Evolutionary conservation across 306 rosid genomes (phyloP).

Genomic region (Vigna radiata): DNA sequence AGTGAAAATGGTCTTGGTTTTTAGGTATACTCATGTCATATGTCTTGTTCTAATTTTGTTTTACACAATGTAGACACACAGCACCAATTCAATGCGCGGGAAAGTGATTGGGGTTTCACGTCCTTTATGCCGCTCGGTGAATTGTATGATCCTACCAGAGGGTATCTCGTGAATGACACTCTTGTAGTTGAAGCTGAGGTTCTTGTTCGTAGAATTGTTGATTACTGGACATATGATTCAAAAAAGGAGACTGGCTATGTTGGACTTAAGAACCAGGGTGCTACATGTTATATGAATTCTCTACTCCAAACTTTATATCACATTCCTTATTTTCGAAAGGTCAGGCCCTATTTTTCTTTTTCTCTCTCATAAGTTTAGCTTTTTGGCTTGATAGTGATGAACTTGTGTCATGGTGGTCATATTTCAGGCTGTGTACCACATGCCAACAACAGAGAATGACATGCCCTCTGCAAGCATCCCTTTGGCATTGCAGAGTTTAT

Average conservation of each 20-base stretch:
- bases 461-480: conserved; percentile 91
- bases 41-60: conserved; percentile 42
- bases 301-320: conserved; percentile 88
- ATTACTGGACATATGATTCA: conserved; percentile 87
- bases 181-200: conserved; percentile 85
- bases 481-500: conserved; percentile 85
- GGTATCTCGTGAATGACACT: conserved; percentile 80
- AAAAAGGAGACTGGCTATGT: conserved; percentile 94
- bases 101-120: conserved; percentile 98
- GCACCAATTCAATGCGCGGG: conserved; percentile 88
- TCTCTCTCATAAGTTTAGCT: conserved; percentile 32
- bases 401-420: conserved; percentile 41
- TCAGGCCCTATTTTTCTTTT: conserved; percentile 42
- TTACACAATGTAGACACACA: conserved; percentile 74
- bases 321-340: conserved; percentile 92
- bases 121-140: conserved; percentile 93
- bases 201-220: conserved; percentile 81
- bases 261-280: conserved; percentile 95
- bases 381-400: conserved; percentile 39
- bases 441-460: conserved; percentile 95
- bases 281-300: conserved; percentile 93
- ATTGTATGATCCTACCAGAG: conserved; percentile 79
- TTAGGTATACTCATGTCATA: conserved; percentile 18
- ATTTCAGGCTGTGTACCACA: conserved; percentile 92
- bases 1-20: conserved; percentile 12